These are phyloP conservation scores for Phytophthora macrochlamydospora DNA, from an alignment of 352 stramenopile genomes.

Conservation along the genomic window DNA sequence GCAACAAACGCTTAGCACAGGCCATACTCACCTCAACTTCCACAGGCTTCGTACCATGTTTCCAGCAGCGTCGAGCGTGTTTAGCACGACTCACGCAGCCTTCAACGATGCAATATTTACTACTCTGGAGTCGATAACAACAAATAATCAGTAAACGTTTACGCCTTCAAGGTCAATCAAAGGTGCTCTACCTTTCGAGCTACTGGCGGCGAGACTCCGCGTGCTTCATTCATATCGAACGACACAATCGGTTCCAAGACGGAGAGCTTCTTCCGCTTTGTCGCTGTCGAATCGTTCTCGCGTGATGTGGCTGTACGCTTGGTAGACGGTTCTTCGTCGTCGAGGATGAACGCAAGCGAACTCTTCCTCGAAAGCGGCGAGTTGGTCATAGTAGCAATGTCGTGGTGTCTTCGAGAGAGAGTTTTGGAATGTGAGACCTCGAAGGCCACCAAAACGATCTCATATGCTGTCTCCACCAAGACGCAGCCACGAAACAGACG, in stretches of 20 bases:
- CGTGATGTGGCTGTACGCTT: conserved; percentile 5
- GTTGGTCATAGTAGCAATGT: conserved; percentile 1
- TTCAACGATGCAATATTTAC: conserved; percentile 50
- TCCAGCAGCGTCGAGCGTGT: conserved; percentile 46
- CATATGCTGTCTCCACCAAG: conserved; percentile 30
- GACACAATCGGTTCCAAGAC: conserved; percentile 11
- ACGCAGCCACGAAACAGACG: conserved; percentile 32
- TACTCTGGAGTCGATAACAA: conserved; percentile 23
- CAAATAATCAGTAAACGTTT: background rate
- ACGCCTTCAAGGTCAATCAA: background rate
- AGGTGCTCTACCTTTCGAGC: conserved; percentile 21
- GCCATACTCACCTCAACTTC: background rate
- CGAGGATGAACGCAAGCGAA: conserved; percentile 53
- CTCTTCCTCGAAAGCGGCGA: conserved; percentile 34
- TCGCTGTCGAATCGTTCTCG: background rate
- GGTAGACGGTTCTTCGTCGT: background rate
- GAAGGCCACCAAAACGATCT: conserved; percentile 22
- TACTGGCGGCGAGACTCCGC: conserved; percentile 7
- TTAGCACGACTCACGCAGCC: conserved; percentile 38
- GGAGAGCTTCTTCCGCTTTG: conserved; percentile 11
- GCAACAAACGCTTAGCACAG: conserved; percentile 1
- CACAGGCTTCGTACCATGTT: conserved; percentile 31
- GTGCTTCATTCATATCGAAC: conserved; percentile 16
- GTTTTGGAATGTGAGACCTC: background rate
- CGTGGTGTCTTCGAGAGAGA: conserved; percentile 12